Percentiles rank a stretch among this genome's conserved stretches.
phyloP scores from a whole-genome alignment of 2,329 filamentous ascomycete species.

The Fusarium heterosporum region DNA sequence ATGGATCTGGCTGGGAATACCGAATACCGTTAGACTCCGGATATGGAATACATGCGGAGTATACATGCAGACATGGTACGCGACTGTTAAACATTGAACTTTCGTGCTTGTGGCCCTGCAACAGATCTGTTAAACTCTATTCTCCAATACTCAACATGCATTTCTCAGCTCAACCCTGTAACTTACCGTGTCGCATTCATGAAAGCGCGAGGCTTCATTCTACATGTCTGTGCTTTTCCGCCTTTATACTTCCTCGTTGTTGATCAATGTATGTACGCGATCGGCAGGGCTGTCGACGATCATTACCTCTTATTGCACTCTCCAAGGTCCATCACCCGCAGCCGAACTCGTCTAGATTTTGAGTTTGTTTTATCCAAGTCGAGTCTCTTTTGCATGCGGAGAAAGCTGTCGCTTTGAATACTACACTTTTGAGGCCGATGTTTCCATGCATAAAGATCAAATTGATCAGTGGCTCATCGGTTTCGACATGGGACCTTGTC shows the following conservation, averaged over 20 bases:
- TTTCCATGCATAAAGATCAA: neutral
- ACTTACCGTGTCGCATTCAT: constrained; percentile 5
- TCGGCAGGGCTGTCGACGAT: constrained; percentile 25
- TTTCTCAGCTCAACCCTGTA: constrained; percentile 11
- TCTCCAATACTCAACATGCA: neutral
- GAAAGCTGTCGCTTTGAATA: neutral
- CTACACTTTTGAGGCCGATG: neutral
- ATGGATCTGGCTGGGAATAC: no score
- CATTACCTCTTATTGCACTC: constrained; percentile 20
- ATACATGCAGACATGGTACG: no score
- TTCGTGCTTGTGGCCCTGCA: neutral
- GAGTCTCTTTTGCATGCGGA: constrained; percentile 1
- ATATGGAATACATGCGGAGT: no score
- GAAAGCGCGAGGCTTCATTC: neutral
- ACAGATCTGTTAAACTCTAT: constrained; percentile 13
- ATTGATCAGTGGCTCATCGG: neutral
- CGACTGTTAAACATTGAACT: constrained; percentile 4
- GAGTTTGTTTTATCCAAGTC: constrained; percentile 17
- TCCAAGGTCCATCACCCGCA: constrained; percentile 34
- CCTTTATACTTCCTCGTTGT: neutral
- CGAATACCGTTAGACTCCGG: no score
- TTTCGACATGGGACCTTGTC: neutral
- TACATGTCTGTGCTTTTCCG: constrained; percentile 24
- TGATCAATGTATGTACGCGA: constrained; percentile 35
- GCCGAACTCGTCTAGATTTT: constrained; percentile 19